A percentile compares a stretch with the other conserved stretches of the same genome.
Conservation (phyloP, 2,329 filamentous ascomycete species). For the Monosporascus sp. region DNA sequence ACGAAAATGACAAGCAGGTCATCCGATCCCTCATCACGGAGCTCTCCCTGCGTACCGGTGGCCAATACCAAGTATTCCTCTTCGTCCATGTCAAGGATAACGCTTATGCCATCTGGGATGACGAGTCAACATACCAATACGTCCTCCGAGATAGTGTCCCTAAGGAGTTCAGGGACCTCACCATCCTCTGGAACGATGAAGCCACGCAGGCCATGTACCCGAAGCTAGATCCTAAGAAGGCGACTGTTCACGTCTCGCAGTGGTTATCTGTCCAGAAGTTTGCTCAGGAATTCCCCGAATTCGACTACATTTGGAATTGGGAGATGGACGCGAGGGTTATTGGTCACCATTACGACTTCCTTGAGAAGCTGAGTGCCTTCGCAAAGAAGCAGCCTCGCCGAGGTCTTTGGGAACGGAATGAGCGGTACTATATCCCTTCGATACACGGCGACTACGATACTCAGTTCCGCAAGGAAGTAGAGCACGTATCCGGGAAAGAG, state of each 20-base stretch:
- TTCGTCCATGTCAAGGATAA: constrained; percentile 73
- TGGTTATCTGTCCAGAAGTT: constrained; percentile 75
- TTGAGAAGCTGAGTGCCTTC: constrained; percentile 61
- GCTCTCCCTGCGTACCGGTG: constrained; percentile 68
- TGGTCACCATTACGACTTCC: constrained; percentile 76
- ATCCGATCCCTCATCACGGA: constrained; percentile 77
- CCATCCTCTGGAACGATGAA: constrained; percentile 68
- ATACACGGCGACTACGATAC: constrained; percentile 62
- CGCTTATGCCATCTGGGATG: constrained; percentile 53
- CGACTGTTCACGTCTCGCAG: constrained; percentile 55
- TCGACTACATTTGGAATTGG: constrained; percentile 83
- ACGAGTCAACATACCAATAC: constrained; percentile 52
- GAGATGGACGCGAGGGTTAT: constrained; percentile 78
- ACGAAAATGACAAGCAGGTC: constrained; percentile 72
- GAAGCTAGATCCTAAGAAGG: constrained; percentile 55
- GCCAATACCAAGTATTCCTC: constrained; percentile 76
- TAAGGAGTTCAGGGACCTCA: constrained; percentile 64
- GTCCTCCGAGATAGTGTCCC: constrained; percentile 62
- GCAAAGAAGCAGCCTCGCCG: constrained; percentile 64
- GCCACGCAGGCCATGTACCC: constrained; percentile 76
- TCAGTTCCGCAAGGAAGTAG: constrained; percentile 62
- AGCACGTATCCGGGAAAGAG: constrained; percentile 43
- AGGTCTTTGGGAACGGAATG: constrained; percentile 68
- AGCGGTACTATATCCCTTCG: constrained; percentile 68
- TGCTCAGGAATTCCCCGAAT: constrained; percentile 69